These are phyloP conservation scores for Neurospora tetraspora DNA, from an alignment of 495 filamentous ascomycete species.

Conservation along the genomic window DNA sequence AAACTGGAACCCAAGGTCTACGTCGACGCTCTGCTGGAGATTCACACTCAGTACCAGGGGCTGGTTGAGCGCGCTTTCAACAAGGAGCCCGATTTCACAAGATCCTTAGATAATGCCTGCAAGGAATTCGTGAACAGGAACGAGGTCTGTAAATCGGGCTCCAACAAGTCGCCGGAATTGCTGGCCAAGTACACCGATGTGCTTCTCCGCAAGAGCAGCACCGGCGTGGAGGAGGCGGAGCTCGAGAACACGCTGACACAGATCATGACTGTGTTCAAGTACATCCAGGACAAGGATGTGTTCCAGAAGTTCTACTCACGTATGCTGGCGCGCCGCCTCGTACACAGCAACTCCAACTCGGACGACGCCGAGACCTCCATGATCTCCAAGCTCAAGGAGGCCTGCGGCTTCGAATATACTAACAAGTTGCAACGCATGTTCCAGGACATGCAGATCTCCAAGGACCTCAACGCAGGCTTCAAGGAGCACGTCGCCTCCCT, in stretches of 20 bases:
- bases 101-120: slow-evolving; percentile 94
- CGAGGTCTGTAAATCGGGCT: slow-evolving; percentile 83
- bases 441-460: slow-evolving; percentile 97
- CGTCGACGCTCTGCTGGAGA: slow-evolving; percentile 87
- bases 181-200: slow-evolving; percentile 95
- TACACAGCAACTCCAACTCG: slow-evolving; percentile 87
- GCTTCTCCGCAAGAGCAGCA: slow-evolving; percentile 84
- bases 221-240: slow-evolving; percentile 83
- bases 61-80: slow-evolving; percentile 89
- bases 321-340: slow-evolving; percentile 88
- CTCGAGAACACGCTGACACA: slow-evolving; percentile 84
- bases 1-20: slow-evolving; percentile 93
- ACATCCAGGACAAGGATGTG: slow-evolving; percentile 99
- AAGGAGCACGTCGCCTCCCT: slow-evolving; percentile 49
- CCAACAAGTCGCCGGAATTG: slow-evolving; percentile 86
- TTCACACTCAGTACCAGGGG: slow-evolving; percentile 84
- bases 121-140: slow-evolving; percentile 97
- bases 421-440: slow-evolving; percentile 99
- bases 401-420: slow-evolving; percentile 97
- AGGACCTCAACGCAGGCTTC: slow-evolving; percentile 86
- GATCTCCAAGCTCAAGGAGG: slow-evolving; percentile 98
- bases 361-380: slow-evolving; percentile 98
- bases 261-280: slow-evolving; percentile 99
- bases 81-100: slow-evolving; percentile 92
- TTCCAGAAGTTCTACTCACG: slow-evolving; percentile 99